phyloP scores from a whole-genome alignment of 306 rosid species.

The Pyrus communis region DNA sequence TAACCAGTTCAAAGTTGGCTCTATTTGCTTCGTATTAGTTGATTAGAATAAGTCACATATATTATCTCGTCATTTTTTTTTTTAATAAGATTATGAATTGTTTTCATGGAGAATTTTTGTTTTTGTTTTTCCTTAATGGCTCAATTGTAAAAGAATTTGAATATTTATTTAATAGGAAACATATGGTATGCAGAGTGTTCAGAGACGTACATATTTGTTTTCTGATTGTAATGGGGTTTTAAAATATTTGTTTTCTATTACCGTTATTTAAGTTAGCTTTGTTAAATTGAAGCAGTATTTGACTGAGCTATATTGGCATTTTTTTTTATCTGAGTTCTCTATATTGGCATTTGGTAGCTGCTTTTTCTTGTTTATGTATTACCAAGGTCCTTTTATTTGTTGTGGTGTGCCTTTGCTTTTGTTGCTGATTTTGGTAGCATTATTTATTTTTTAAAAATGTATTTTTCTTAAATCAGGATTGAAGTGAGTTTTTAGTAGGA shows the following conservation, averaged over 20 bases:
- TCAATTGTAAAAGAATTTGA: background rate
- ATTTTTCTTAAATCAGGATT: constrained; percentile 25
- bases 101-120: background rate
- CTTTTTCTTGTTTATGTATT: background rate
- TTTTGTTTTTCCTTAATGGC: background rate
- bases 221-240: background rate
- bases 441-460: background rate
- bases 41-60: background rate
- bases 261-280: background rate
- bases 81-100: background rate
- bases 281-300: background rate
- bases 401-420: background rate
- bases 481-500: constrained; percentile 26
- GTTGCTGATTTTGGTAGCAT: background rate
- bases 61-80: background rate
- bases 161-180: background rate
- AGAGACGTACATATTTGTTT: background rate
- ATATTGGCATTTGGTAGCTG: background rate
- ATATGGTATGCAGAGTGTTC: background rate
- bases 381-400: background rate
- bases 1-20: background rate
- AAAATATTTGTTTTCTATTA: background rate
- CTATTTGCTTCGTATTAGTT: background rate
- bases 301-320: background rate
- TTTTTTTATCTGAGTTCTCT: too few relatives aligned